Evolutionary conservation across 2,329 filamentous ascomycete species (phyloP), one percentile per base, ranked within the genome.

Genomic region (Lojkania enalia): DNA sequence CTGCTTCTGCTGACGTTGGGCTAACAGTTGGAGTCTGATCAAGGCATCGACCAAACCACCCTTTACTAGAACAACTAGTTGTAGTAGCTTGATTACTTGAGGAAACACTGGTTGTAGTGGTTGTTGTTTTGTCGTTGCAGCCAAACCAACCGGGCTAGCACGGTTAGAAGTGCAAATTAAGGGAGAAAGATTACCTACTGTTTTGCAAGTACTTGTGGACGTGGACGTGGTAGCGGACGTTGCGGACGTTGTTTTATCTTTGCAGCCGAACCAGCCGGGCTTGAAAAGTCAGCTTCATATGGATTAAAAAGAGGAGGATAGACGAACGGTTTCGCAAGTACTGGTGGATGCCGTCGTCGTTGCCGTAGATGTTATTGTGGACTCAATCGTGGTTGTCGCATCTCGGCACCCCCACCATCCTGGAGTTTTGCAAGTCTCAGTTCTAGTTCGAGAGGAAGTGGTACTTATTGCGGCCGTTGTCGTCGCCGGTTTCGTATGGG

Each of bases 371-470:
- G 58, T 55, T 6, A 52, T 57, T 3, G 62, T 61, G 13, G 51
- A 42, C 4, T 30, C 29, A 6, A 23, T 44, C 9, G 59, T 54
- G 3, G 61, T 70, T n/a, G 48, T 50, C 30, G 55, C 51, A 44
- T 70, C 67, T 1, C 58, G 54, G 25, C 66, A 69, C 14, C 66
- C 66, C 66, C 66, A 69, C 66, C 66, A 69, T 1, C 66, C 66
- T 15, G 66, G 66, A 1, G 66, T 69, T 39, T 67, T 64, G 42
- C 66, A 69, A 3, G 66, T 69, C 41, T 62, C 63, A 1, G 64
- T 69, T 33, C 66, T 49, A 5, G 63, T 69, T 37, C 58, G 46
- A 2, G 63, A 57, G 11, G 40, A 52, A 3, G 54, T 57, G 5
- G 60, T 54, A 11, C 55, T 59, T 14, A 57, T 58, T n/a, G 56